Conservation (phyloP, 2,329 filamentous ascomycete genomes). For the Tolypocladium sp. region DNA sequence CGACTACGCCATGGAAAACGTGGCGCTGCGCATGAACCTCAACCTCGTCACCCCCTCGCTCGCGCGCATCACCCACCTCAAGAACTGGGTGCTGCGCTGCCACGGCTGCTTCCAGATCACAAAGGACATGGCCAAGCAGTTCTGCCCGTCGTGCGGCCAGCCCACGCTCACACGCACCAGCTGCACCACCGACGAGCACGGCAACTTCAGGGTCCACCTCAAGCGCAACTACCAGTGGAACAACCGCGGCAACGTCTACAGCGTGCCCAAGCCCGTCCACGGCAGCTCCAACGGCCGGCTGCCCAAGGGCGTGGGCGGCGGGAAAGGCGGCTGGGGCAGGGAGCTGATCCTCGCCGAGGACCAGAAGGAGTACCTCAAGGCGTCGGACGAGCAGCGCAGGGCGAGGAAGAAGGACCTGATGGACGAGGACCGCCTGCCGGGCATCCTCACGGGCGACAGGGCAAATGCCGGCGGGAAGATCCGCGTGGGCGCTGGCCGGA, state of each 20-base stretch:
- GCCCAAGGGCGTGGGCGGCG: constrained; percentile 62
- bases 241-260: constrained; percentile 83
- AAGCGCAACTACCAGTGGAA: constrained; percentile 97
- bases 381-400: constrained; percentile 54
- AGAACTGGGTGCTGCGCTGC: constrained; percentile 84
- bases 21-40: constrained; percentile 88
- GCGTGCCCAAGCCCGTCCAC: constrained; percentile 80
- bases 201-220: constrained; percentile 76
- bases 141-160: constrained; percentile 87
- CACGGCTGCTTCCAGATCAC: constrained; percentile 86
- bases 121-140: constrained; percentile 79
- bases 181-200: constrained; percentile 73
- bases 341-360: constrained; percentile 84
- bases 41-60: constrained; percentile 75
- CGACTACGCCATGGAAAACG: constrained; percentile 97
- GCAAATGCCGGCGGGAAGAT: constrained; percentile 53
- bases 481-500: constrained; percentile 75
- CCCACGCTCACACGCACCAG: constrained; percentile 75
- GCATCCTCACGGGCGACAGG: constrained; percentile 74
- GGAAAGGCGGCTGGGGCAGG: constrained; percentile 79
- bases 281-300: constrained; percentile 73
- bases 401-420: constrained; percentile 72
- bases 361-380: constrained; percentile 80
- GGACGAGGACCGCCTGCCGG: constrained; percentile 88
- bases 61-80: constrained; percentile 72